Evolutionary conservation across 441 rosid genomes (phyloP), one percentile per base, ranked within the genome.

Genomic region (Adansonia gregorii): DNA sequence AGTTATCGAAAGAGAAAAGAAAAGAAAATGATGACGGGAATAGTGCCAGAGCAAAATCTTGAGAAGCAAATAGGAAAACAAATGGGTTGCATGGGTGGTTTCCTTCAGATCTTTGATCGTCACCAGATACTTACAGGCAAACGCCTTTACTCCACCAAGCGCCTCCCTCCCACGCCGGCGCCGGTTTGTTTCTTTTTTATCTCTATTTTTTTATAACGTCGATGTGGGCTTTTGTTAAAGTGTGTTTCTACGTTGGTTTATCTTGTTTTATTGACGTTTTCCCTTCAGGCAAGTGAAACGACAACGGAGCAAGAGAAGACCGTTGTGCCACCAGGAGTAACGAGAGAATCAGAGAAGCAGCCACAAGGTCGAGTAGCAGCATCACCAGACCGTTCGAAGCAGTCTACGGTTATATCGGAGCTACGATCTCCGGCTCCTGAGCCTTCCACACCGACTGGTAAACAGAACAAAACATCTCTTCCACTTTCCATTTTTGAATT

Each of bases 31-130:
- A 86, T 78, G 84, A 81, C 84, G 19, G 88, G 87, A 4, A 24
- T 88, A 15, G 87, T 85, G 55, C 88, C 82, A 67, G 92, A 90
- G 39, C 82, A 82, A 82, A 85, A 82, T 78, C 80, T 88, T 6
- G 94, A 92, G 84, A 89, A 88, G 79, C 88, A 87, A 61, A 79
- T 87, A 52, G 84, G 87, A 59, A 85, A 85, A 78, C 97, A 92
- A 49, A 88, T 91, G 83, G 99, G 99, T 0, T 95, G 99, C 92
- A 92, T 95, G 97, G 84, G 97, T 61, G 99, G 98, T 46, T 92
- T 95, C 89, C 86, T 93, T 81, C 95, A 95, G 85, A 93, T 95
- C 84, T 93, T 95, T 79, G 99, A 95, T 80, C 97, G 97, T 68
- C 88, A 89, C 72, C 91, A 90, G 73, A 73, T 88, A 73, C 84